These are phyloP conservation scores for Hevea brasiliensis DNA, from an alignment of 345 rosid species.

Conservation along the genomic window DNA sequence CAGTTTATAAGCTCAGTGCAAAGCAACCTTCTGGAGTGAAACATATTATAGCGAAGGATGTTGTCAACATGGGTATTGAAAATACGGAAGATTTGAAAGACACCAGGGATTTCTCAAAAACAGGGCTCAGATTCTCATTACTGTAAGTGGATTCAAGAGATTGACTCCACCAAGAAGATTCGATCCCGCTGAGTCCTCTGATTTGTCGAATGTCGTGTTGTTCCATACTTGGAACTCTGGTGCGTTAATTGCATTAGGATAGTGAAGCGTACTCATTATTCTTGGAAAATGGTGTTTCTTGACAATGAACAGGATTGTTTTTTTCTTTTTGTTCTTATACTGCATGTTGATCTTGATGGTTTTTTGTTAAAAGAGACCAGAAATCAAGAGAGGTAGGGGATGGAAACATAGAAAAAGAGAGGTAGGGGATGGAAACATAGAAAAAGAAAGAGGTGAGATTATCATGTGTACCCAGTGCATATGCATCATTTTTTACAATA, in stretches of 20 bases:
- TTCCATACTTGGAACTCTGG: constrained; percentile 79
- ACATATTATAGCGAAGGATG: constrained; percentile 43
- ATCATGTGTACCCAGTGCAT: too few relatives aligned
- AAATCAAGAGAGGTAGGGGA: neutral
- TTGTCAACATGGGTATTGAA: constrained; percentile 21
- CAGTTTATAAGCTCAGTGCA: too few relatives aligned
- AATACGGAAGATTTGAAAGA: constrained; percentile 21
- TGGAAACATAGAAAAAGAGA: neutral
- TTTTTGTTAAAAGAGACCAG: neutral
- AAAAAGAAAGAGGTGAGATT: too few relatives aligned
- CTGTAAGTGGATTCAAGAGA: constrained; percentile 59
- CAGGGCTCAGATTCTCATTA: constrained; percentile 57
- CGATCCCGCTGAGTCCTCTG: constrained; percentile 42
- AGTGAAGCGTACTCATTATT: constrained; percentile 53
- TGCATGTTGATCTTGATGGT: neutral
- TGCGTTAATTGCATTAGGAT: constrained; percentile 44
- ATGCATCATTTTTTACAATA: too few relatives aligned
- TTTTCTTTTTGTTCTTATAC: neutral
- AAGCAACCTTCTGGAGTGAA: too few relatives aligned
- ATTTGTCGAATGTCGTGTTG: constrained; percentile 84
- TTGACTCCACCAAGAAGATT: constrained; percentile 50
- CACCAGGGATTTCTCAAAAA: constrained; percentile 32
- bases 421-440: too few relatives aligned
- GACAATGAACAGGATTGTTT: neutral
- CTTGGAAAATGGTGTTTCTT: neutral